A percentile compares a stretch with the other conserved stretches of the same genome.
These are phyloP conservation scores for Puccinia horiana DNA, from an alignment of 1,284 basidiomycete genomes.

Conservation along the genomic window DNA sequence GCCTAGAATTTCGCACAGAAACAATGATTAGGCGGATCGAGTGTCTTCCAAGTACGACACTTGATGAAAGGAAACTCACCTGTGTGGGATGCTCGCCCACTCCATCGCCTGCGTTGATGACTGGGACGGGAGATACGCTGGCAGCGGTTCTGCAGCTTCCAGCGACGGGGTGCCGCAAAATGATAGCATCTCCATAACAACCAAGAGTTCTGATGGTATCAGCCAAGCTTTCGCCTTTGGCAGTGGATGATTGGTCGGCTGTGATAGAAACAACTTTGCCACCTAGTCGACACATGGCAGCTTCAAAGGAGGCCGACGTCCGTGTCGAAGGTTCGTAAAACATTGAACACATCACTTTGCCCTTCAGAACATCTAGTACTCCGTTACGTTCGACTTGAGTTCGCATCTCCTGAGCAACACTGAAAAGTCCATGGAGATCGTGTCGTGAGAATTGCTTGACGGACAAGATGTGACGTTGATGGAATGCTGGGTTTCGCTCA, in stretches of 20 bases:
- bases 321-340: constrained; percentile 99
- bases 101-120: constrained; percentile 96
- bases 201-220: constrained; percentile 94
- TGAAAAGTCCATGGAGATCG: constrained; percentile 91
- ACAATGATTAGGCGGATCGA: background rate
- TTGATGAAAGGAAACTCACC: constrained; percentile 2
- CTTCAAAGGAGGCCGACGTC: constrained; percentile 95
- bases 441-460: constrained; percentile 90
- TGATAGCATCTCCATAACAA: constrained; percentile 93
- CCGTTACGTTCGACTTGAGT: constrained; percentile 90
- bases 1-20: constrained; percentile 61
- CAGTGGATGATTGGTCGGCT: constrained; percentile 80
- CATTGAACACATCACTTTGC: constrained; percentile 87
- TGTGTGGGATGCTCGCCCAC: constrained; percentile 97
- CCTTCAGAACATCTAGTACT: constrained; percentile 82
- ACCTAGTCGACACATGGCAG: constrained; percentile 97
- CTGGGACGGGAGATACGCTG: constrained; percentile 90
- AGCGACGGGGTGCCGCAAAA: constrained; percentile 88
- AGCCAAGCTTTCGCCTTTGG: constrained; percentile 89
- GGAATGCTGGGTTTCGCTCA: constrained; percentile 64
- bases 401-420: constrained; percentile 93
- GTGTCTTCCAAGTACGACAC: background rate
- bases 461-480: constrained; percentile 85
- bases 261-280: constrained; percentile 87
- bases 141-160: constrained; percentile 88